Evolutionary conservation across 306 rosid species (phyloP).

Genomic region (Lathyrus tuberosus): DNA sequence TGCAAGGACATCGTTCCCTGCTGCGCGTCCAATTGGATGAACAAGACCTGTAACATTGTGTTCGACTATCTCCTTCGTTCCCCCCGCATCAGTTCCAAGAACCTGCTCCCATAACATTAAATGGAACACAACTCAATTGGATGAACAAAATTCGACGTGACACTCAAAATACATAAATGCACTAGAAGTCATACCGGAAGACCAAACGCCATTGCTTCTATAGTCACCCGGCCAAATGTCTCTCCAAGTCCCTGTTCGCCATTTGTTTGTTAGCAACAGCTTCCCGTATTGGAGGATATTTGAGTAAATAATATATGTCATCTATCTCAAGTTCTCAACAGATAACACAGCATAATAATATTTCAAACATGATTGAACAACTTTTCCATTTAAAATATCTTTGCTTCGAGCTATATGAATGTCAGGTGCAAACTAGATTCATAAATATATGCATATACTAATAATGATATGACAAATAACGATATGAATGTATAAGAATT

Average conservation of each 20-base stretch:
- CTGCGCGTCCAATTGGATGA: conserved; percentile 69
- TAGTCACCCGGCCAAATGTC: conserved; percentile 92
- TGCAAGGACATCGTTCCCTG: conserved; percentile 62
- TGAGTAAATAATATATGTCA: background rate
- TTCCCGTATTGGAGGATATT: conserved; percentile 15
- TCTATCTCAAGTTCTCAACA: conserved; percentile 4
- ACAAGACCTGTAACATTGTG: conserved; percentile 89
- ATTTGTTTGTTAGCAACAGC: conserved; percentile 38
- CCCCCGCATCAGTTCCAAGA: conserved; percentile 92
- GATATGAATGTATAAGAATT: background rate
- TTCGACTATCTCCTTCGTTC: conserved; percentile 85
- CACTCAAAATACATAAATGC: conserved; percentile 2
- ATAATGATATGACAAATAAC: conserved; percentile 5
- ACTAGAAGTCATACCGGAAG: conserved; percentile 72
- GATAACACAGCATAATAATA: conserved; percentile 31
- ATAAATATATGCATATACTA: conserved; percentile 1
- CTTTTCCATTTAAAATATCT: conserved; percentile 1
- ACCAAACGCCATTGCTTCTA: conserved; percentile 94
- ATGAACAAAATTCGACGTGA: background rate
- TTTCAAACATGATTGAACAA: conserved; percentile 19
- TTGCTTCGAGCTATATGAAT: conserved; percentile 26
- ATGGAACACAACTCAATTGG: background rate
- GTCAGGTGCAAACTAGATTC: conserved; percentile 13
- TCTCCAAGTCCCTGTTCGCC: conserved; percentile 85
- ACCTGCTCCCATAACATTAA: conserved; percentile 57